Evolutionary conservation across 2,329 filamentous ascomycete genomes (phyloP).

Genomic region (Cladophialophora bantiana): DNA sequence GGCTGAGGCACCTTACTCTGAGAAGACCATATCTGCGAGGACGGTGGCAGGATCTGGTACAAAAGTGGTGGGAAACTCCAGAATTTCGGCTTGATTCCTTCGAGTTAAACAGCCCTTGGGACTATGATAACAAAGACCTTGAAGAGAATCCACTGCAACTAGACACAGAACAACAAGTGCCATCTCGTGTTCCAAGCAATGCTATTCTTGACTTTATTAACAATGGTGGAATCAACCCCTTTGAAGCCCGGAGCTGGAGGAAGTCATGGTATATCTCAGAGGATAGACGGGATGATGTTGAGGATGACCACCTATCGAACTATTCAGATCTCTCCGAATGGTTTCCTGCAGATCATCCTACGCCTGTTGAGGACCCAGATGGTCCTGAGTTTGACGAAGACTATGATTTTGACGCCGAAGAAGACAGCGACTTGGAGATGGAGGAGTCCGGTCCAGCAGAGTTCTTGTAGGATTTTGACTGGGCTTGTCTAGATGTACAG

Average conservation of each 20-base stretch:
- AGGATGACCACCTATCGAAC: slow-evolving; percentile 7
- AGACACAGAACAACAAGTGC: slow-evolving; percentile 6
- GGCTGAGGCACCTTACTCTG: slow-evolving; percentile 19
- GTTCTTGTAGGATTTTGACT: no score
- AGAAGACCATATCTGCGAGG: slow-evolving; percentile 11
- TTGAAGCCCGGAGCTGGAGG: slow-evolving; percentile 14
- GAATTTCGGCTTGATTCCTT: slow-evolving; percentile 20
- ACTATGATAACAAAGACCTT: background rate
- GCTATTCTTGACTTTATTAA: slow-evolving; percentile 24
- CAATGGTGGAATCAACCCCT: slow-evolving; percentile 25
- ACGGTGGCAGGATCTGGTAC: slow-evolving; percentile 12
- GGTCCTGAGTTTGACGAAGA: slow-evolving; percentile 18
- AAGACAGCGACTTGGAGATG: slow-evolving; percentile 27
- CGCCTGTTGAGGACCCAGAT: slow-evolving; percentile 17
- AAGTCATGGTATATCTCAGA: background rate
- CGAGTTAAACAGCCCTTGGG: background rate
- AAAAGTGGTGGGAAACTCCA: slow-evolving; percentile 6
- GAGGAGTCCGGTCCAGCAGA: background rate
- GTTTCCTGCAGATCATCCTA: slow-evolving; percentile 11
- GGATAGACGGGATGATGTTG: background rate
- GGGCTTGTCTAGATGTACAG: no score
- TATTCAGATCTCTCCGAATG: slow-evolving; percentile 29
- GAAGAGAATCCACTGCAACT: background rate
- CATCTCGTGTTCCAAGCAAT: slow-evolving; percentile 15
- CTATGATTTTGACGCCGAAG: slow-evolving; percentile 26